phyloP scores from a whole-genome alignment of 768 basidiomycete species.

The Lentinula guzmanii region DNA sequence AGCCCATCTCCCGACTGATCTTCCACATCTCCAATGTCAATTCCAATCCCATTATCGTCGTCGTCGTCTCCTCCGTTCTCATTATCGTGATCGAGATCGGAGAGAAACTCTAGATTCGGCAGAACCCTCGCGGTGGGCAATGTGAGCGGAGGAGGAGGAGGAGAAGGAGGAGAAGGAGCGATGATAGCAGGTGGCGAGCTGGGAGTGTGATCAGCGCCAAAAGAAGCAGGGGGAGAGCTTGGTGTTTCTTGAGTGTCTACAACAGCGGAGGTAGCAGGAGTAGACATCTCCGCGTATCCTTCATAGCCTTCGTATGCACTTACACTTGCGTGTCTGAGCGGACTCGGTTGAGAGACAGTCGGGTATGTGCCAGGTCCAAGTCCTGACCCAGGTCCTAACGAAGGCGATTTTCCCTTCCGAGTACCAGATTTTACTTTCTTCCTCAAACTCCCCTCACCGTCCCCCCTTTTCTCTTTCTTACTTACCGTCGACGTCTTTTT shows the following conservation, averaged over 20 bases:
- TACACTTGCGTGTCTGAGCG: slow-evolving; percentile 14
- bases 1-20: too few relatives aligned
- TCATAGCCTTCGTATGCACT: slow-evolving; percentile 5
- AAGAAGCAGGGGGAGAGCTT: not conserved
- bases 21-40: too few relatives aligned
- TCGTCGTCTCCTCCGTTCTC: too few relatives aligned
- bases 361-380: not conserved
- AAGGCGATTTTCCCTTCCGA: slow-evolving; percentile 19
- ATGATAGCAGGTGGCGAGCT: too few relatives aligned
- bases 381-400: slow-evolving; percentile 16
- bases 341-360: slow-evolving; percentile 18
- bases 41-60: too few relatives aligned
- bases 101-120: too few relatives aligned
- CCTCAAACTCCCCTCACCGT: slow-evolving; percentile 40
- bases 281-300: not conserved
- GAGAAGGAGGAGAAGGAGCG: too few relatives aligned
- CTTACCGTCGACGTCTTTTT: slow-evolving; percentile 40
- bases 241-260: not conserved
- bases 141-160: too few relatives aligned
- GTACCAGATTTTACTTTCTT: slow-evolving; percentile 26
- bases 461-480: slow-evolving; percentile 44
- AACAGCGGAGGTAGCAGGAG: not conserved
- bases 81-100: too few relatives aligned
- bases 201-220: too few relatives aligned
- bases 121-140: too few relatives aligned